A percentile compares a stretch with the other conserved stretches of the same genome.
These are phyloP conservation scores for Hapsidospora chrysogenum DNA, from an alignment of 495 filamentous ascomycete species.

Conservation along the genomic window DNA sequence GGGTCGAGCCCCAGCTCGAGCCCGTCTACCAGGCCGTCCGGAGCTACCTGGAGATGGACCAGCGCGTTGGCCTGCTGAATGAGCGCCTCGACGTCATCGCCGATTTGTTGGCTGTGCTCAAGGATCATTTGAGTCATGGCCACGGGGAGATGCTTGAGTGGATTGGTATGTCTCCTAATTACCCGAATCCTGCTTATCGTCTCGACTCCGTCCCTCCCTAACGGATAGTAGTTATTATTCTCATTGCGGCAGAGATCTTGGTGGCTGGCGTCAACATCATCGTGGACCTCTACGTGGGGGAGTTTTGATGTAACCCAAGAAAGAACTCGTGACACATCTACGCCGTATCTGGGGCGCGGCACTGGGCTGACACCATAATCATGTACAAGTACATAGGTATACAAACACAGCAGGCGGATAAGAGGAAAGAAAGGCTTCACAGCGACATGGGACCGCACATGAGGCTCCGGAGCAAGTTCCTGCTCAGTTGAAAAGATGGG, in stretches of 20 bases:
- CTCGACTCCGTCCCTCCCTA: background rate
- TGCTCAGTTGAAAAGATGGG: background rate
- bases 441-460: no score
- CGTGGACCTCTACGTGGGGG: slow-evolving; percentile 69
- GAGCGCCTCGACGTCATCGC: slow-evolving; percentile 87
- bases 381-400: no score
- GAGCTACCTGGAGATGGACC: slow-evolving; percentile 95
- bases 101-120: slow-evolving; percentile 83
- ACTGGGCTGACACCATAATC: no score
- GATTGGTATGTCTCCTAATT: slow-evolving; percentile 49
- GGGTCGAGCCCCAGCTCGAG: slow-evolving; percentile 92
- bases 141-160: slow-evolving; percentile 92
- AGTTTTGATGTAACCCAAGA: slow-evolving; percentile 1
- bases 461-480: background rate
- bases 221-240: slow-evolving; percentile 58
- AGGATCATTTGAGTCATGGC: slow-evolving; percentile 91
- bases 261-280: slow-evolving; percentile 92
- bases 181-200: background rate
- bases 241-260: slow-evolving; percentile 91
- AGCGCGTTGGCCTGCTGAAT: slow-evolving; percentile 76
- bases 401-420: no score
- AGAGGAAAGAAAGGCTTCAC: no score
- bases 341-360: no score
- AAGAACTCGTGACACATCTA: no score
- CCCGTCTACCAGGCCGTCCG: slow-evolving; percentile 89